Base-by-base conservation (phyloP, 1,284 basidiomycete species). In the Naganishia sp. region DNA sequence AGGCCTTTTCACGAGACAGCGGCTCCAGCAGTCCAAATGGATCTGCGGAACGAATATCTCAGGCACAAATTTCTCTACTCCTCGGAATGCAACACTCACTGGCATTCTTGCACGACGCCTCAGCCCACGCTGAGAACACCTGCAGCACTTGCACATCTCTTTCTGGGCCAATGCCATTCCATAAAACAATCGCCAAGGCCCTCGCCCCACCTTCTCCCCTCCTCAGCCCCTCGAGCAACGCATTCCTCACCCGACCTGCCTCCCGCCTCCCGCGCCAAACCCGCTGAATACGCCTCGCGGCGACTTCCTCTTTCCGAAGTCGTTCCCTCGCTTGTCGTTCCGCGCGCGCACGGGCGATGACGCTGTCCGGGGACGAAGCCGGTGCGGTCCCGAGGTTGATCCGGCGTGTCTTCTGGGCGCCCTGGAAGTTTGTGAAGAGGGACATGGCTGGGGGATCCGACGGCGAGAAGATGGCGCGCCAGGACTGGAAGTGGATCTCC, bases 251-350 rank as follows among this genome's bases (percentile, higher is more conserved):
- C 48, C 53, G 5, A 10, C 28, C 44, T 0, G 69, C 70, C 16
- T 55, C 56, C 28, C 56, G 57, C 9, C 73, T 68, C 0, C 77
- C 78, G 49, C 78, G 66, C 78, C 77, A 80, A 18, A 75, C 65
- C n/a, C 72, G 67, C 68, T 80, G 79, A 6, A 80, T 73, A 0
- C 61, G 53, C 6, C 70, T 44, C 0, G 76, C 76, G 1, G 75
- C 72, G 10, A 65, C 53, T 25, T 77, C 74, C 43, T 75, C 69
- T n/a, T 59, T 65, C 6, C 76, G 68, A 21, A 67, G 59, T 16
- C 72, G 65, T 68, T 79, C 78, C 36, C 79, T 63, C 1, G 72
- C 72, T 23, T 68, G 68, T 18, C 78, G 72, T 63, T 79, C 74
- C 1, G 73, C 73, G 60, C 76, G 43, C 9, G 68, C 68, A 16